Percentiles rank a stretch among this genome's conserved stretches.
Evolutionary conservation across 179 eudicot species (phyloP).

Genomic region (Beta corolliflora): DNA sequence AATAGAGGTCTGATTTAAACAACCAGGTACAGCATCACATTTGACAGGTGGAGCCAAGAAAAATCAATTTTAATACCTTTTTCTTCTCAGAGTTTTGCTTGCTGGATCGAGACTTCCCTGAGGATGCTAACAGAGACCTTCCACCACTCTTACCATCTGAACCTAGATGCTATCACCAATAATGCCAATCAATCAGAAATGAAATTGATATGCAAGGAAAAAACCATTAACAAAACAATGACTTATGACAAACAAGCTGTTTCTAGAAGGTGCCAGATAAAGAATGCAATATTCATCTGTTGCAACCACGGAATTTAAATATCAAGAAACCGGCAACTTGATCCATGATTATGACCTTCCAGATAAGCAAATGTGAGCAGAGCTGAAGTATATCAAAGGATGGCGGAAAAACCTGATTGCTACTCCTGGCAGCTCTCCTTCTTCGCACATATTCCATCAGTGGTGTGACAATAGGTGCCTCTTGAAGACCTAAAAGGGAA

Average conservation of each 20-base stretch:
- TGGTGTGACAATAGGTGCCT: conserved; percentile 79
- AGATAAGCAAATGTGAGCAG: background rate
- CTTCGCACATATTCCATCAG: conserved; percentile 88
- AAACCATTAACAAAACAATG: background rate
- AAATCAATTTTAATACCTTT: conserved; percentile 38
- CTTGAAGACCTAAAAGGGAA: conserved; percentile 61
- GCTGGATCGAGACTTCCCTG: conserved; percentile 57
- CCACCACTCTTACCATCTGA: conserved; percentile 56
- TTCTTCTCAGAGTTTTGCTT: conserved; percentile 69
- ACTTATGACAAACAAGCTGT: background rate
- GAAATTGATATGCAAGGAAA: background rate
- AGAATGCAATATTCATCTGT: background rate
- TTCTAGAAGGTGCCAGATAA: background rate
- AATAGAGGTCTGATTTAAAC: too few species aligned
- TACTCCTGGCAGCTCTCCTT: conserved; percentile 87
- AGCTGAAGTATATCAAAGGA: background rate
- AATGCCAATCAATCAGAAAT: conserved; percentile 6
- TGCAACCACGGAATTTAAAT: background rate
- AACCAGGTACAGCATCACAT: too few species aligned
- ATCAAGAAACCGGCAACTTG: background rate
- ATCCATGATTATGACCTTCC: background rate
- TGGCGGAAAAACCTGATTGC: conserved; percentile 54
- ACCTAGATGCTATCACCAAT: conserved; percentile 35
- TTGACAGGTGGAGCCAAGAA: background rate
- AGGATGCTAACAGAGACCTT: conserved; percentile 47